A percentile compares a stretch with the other conserved stretches of the same genome.
Evolutionary conservation across 2,329 filamentous ascomycete species (phyloP).

Genomic region (Beauveria sp.): DNA sequence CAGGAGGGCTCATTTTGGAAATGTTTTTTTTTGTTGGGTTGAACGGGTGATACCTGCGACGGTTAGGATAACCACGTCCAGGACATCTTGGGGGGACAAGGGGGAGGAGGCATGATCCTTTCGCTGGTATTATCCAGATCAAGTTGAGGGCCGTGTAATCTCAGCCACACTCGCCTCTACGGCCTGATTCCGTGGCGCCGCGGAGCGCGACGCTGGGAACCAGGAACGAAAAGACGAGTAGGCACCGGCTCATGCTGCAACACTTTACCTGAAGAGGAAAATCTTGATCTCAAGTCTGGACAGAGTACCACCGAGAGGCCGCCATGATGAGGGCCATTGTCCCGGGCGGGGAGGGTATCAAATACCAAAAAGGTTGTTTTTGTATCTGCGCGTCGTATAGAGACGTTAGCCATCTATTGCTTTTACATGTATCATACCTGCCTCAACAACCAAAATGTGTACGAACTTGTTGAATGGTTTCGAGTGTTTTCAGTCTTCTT

Average conservation of each 20-base stretch:
- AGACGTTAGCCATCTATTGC: not conserved
- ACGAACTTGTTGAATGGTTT: slow-evolving; percentile 2
- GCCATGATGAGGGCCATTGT: slow-evolving; percentile 22
- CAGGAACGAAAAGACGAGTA: slow-evolving; percentile 15
- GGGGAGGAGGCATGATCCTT: slow-evolving; percentile 79
- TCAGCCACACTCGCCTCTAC: slow-evolving; percentile 41
- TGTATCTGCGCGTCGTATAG: not conserved
- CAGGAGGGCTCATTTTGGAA: slow-evolving; percentile 68
- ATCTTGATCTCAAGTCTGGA: slow-evolving; percentile 27
- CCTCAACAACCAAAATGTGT: not conserved
- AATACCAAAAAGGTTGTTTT: not conserved
- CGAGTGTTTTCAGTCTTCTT: not conserved
- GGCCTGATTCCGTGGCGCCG: slow-evolving; percentile 16
- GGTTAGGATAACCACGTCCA: slow-evolving; percentile 22
- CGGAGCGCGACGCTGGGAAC: slow-evolving; percentile 14
- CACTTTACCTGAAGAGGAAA: slow-evolving; percentile 33
- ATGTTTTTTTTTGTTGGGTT: not conserved
- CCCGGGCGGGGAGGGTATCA: not conserved
- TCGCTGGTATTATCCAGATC: slow-evolving; percentile 99
- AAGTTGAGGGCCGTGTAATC: slow-evolving; percentile 91
- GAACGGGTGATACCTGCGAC: slow-evolving; percentile 12
- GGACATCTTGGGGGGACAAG: slow-evolving; percentile 39
- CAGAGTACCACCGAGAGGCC: slow-evolving; percentile 26
- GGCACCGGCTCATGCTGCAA: slow-evolving; percentile 59
- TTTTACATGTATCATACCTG: not conserved